Base-by-base conservation (phyloP, 352 stramenopile genomes). In the Globisporangium recalcitrans region DNA sequence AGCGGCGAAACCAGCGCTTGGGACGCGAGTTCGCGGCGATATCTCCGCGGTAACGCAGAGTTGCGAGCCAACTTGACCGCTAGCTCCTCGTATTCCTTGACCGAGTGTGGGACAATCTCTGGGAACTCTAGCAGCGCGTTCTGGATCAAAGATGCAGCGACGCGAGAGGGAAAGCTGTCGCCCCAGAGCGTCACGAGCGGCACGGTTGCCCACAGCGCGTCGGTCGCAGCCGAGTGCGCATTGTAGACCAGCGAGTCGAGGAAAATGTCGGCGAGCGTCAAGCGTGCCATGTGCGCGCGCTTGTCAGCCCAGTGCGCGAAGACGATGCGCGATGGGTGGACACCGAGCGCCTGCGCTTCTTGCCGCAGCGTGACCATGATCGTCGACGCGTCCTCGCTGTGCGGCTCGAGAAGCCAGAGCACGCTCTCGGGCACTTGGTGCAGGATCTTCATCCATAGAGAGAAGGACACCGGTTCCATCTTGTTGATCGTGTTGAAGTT, bases 401-500 rank as follows among this genome's bases (percentile, higher is more conserved):
- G 65, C 4, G 76, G 74, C 19, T 64, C 53, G 44, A 98, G 62
- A 7, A 98, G 67, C 89, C 92, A 97, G 3, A 98, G 68, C 10
- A 98, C 72, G 40, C 85, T 90, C 9, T 66, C 67, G 1, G 88
- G 86, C 6, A 97, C 87, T 44, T 85, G 84, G 24, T 79, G 76
- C 3, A 98, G 64, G 36, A 98, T 84, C 24, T 76, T 72, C 76
- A 96, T 90, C 95, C 95, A 98, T 0, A 87, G 68, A 0, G 64
- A 60, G 66, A 98, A 98, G 6, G 87, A 85, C 13, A 69, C 55
- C 3, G 86, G 91, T 48, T 98, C 91, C 64, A 98, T 97, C 64
- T 98, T 98, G 83, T 96, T 93, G 49, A 97, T 74, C 21, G 95
- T 90, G 64, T 97, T 98, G 66, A 98, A 98, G 64, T 97, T 97